A percentile compares a stretch with the other conserved stretches of the same genome.
Conservation (phyloP, 1,284 basidiomycete species). For the Heterobasidion irregulare region DNA sequence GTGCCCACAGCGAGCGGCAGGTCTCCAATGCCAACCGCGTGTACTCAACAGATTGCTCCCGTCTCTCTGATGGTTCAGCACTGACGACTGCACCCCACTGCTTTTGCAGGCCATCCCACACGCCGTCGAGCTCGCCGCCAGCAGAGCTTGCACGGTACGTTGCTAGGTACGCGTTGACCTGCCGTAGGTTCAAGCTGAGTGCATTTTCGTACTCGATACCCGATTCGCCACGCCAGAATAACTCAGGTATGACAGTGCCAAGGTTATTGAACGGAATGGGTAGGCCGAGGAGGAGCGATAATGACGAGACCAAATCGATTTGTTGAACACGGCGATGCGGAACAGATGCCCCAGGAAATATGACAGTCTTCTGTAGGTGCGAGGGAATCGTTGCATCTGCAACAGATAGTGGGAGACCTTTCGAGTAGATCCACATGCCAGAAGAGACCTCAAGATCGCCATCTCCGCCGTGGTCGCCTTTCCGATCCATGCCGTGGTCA, state of each 20-base stretch:
- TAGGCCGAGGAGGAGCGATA: conserved; percentile 87
- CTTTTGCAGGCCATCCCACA: conserved; percentile 43
- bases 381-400: conserved; percentile 28
- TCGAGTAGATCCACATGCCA: conserved; percentile 90
- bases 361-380: conserved; percentile 40
- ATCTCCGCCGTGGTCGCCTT: conserved; percentile 96
- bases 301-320: conserved; percentile 88
- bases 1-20: conserved; percentile 89
- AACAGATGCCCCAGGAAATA: conserved; percentile 52
- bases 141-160: conserved; percentile 65
- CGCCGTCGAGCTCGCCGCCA: conserved; percentile 63
- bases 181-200: conserved; percentile 65
- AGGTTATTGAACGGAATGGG: conserved; percentile 96
- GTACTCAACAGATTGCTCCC: conserved; percentile 42
- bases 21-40: conserved; percentile 57
- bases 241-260: conserved; percentile 85
- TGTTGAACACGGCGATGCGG: conserved; percentile 76
- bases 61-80: conserved; percentile 17
- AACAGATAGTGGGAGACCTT: conserved; percentile 37
- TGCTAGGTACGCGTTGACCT: conserved; percentile 73
- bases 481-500: conserved; percentile 95
- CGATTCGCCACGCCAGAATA: conserved; percentile 46
- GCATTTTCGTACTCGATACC: conserved; percentile 37
- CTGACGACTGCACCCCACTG: conserved; percentile 32
- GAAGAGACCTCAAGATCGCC: conserved; percentile 80